Evolutionary conservation across 2,329 filamentous ascomycete genomes (phyloP).

Genomic region (Biscogniauxia sp.): DNA sequence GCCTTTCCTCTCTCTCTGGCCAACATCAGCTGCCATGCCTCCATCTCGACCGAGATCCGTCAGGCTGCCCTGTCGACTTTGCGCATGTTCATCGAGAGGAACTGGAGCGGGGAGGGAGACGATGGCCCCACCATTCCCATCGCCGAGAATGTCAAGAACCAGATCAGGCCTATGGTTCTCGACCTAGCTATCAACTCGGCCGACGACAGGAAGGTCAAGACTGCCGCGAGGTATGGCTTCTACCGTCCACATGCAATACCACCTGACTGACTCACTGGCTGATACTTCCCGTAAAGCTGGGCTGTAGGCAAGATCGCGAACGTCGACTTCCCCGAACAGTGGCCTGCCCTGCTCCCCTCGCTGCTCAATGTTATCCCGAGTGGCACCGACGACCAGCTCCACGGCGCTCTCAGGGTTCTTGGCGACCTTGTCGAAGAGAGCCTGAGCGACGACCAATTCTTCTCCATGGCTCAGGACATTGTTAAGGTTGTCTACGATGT

Average conservation of each 20-base stretch:
- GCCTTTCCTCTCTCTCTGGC: constrained; percentile 78
- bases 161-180: constrained; percentile 71
- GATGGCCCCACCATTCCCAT: constrained; percentile 66
- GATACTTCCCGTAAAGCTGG: constrained; percentile 42
- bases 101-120: constrained; percentile 77
- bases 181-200: constrained; percentile 72
- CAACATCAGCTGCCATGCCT: constrained; percentile 74
- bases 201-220: constrained; percentile 81
- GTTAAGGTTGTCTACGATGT: constrained; percentile 81
- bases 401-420: constrained; percentile 86
- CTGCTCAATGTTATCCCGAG: constrained; percentile 74
- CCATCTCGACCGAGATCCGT: constrained; percentile 71
- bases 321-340: constrained; percentile 89
- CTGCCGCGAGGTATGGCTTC: constrained; percentile 70
- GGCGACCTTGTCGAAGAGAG: constrained; percentile 89
- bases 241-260: not conserved
- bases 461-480: constrained; percentile 80
- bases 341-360: constrained; percentile 83
- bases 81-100: constrained; percentile 77
- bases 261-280: constrained; percentile 9
- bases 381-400: constrained; percentile 75
- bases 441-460: constrained; percentile 93
- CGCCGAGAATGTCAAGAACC: constrained; percentile 68
- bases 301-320: constrained; percentile 92
- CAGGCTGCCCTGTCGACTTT: constrained; percentile 80